Evolutionary conservation across 148 eudicot genomes (phyloP).

Genomic region (Pharnaceum exiguum): DNA sequence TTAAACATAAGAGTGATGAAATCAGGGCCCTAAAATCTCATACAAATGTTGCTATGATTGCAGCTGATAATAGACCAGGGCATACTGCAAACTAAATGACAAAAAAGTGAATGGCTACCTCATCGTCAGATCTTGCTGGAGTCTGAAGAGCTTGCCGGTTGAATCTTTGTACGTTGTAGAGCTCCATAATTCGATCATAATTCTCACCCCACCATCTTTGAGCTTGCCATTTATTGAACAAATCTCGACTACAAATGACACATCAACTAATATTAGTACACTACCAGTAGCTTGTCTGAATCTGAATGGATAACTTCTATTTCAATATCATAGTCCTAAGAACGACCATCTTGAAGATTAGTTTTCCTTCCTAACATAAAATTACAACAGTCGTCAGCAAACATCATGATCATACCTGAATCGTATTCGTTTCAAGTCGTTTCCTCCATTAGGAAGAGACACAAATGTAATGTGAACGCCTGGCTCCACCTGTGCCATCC

Average conservation of each 20-base stretch:
- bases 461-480: constrained; percentile 95
- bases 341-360: too few relatives aligned
- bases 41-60: too few relatives aligned
- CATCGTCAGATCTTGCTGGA: constrained; percentile 87
- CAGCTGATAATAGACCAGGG: not conserved
- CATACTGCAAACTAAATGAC: not conserved
- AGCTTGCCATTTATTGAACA: constrained; percentile 99
- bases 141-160: constrained; percentile 88
- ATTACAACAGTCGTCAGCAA: not conserved
- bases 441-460: constrained; percentile 87
- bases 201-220: constrained; percentile 99
- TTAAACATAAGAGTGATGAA: too few relatives aligned
- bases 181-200: constrained; percentile 94
- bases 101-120: constrained; percentile 36
- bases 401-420: constrained; percentile 54
- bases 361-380: too few relatives aligned
- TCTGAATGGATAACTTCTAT: too few relatives aligned
- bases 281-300: not conserved
- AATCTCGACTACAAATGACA: constrained; percentile 69
- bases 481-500: constrained; percentile 99
- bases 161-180: constrained; percentile 96
- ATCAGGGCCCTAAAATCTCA: too few relatives aligned
- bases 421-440: constrained; percentile 88
- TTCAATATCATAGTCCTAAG: too few relatives aligned
- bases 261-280: constrained; percentile 12